These are phyloP conservation scores for Saccharomyces cerevisiae DNA, from an alignment of 805 yeast genomes.

Conservation along the genomic window DNA sequence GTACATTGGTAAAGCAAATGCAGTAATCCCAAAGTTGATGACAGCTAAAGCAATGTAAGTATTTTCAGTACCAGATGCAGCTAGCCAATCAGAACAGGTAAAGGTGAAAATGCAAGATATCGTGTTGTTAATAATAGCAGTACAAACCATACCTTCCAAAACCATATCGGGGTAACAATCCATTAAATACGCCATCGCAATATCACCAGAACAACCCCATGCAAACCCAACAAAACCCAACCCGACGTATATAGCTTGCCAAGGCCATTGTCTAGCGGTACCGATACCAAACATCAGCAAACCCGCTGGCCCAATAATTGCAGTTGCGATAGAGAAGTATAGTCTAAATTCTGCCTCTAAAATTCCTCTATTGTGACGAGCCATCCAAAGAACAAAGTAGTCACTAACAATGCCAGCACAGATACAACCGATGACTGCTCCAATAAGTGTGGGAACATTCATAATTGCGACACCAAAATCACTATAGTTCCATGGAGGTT, in stretches of 20 bases:
- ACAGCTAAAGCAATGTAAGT: conserved; percentile 56
- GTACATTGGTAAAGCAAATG: conserved; percentile 49
- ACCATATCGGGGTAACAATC: conserved; percentile 63
- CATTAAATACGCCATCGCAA: conserved; percentile 59
- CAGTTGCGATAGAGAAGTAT: conserved; percentile 48
- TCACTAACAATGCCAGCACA: conserved; percentile 57
- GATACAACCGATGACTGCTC: conserved; percentile 58
- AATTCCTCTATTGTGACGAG: conserved; percentile 51
- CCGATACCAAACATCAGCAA: conserved; percentile 59
- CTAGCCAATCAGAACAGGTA: conserved; percentile 54
- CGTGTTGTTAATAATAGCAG: conserved; percentile 52
- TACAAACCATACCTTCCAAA: conserved; percentile 65
- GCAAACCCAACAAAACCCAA: conserved; percentile 60
- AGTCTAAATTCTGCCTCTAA: conserved; percentile 60
- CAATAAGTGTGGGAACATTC: conserved; percentile 64
- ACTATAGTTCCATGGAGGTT: conserved; percentile 57
- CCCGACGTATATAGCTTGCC: conserved; percentile 51
- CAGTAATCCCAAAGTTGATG: conserved; percentile 50
- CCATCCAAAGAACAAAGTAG: conserved; percentile 51
- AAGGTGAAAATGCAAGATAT: conserved; percentile 62
- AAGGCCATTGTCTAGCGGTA: conserved; percentile 45
- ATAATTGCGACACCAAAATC: conserved; percentile 63
- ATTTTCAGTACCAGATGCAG: conserved; percentile 46
- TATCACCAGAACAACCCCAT: conserved; percentile 65
- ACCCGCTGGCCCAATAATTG: conserved; percentile 54